These are phyloP conservation scores for Pterocarpus santalinus DNA, from an alignment of 306 rosid species.

Conservation along the genomic window DNA sequence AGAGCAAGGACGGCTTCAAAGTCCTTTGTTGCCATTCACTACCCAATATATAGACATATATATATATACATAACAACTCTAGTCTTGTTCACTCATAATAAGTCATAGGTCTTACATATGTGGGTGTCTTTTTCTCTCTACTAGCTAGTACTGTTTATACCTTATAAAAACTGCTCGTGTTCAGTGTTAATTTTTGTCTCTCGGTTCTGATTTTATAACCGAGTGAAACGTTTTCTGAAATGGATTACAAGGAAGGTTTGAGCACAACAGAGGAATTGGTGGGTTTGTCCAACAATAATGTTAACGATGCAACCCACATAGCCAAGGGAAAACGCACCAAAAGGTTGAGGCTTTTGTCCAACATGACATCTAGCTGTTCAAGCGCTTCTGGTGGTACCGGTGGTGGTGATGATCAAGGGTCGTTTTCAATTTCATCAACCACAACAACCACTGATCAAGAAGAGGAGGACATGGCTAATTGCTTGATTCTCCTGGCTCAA, in stretches of 20 bases:
- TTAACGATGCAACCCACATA: slow-evolving; percentile 30
- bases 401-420: slow-evolving; percentile 44
- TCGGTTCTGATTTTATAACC: too few relatives aligned
- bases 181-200: too few relatives aligned
- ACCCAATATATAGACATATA: not conserved
- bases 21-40: not conserved
- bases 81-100: not conserved
- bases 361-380: slow-evolving; percentile 58
- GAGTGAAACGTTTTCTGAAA: not conserved
- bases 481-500: slow-evolving; percentile 89
- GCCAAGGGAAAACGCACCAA: slow-evolving; percentile 78
- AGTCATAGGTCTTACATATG: too few relatives aligned
- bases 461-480: slow-evolving; percentile 93
- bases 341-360: slow-evolving; percentile 56
- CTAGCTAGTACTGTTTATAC: not conserved
- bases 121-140: not conserved
- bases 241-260: slow-evolving; percentile 52
- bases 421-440: slow-evolving; percentile 43
- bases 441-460: slow-evolving; percentile 66
- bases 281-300: slow-evolving; percentile 31
- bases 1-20: not conserved
- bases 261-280: slow-evolving; percentile 45
- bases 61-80: not conserved
- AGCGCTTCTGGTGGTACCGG: slow-evolving; percentile 59
- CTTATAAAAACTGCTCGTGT: not conserved